Evolutionary conservation across 495 filamentous ascomycete species (phyloP).

Genomic region (Podospora australis): DNA sequence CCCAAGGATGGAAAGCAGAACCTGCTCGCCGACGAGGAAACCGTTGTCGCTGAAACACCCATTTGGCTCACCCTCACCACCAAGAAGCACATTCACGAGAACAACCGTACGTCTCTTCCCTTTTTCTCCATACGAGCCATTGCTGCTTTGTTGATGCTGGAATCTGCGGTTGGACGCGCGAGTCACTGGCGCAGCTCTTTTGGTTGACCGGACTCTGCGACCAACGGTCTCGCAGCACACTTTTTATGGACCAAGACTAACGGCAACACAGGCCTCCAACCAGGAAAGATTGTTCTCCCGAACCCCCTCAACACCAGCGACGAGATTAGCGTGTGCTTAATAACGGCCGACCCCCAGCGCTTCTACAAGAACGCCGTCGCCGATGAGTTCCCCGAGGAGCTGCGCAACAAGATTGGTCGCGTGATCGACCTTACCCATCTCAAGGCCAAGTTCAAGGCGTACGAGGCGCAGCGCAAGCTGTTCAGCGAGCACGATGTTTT

Average conservation of each 20-base stretch:
- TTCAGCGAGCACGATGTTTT: constrained; percentile 78
- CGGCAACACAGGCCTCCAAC: constrained; percentile 55
- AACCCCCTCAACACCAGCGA: constrained; percentile 60
- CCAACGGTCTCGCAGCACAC: too few relatives aligned
- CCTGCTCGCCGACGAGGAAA: constrained; percentile 61
- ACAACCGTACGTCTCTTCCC: constrained; percentile 10
- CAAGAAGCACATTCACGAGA: constrained; percentile 61
- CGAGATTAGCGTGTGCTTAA: constrained; percentile 66
- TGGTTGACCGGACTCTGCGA: too few relatives aligned
- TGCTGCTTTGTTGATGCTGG: too few relatives aligned
- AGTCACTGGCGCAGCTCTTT: too few relatives aligned
- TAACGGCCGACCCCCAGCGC: constrained; percentile 68
- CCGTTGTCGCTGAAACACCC: constrained; percentile 39
- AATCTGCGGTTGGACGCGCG: too few relatives aligned
- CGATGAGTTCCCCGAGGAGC: constrained; percentile 63
- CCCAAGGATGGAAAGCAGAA: constrained; percentile 58
- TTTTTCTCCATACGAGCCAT: too few relatives aligned
- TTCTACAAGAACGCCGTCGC: constrained; percentile 78
- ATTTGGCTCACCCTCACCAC: constrained; percentile 84
- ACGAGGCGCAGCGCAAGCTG: constrained; percentile 81
- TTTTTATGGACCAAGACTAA: constrained; percentile 45
- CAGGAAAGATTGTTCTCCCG: constrained; percentile 53
- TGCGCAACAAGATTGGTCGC: constrained; percentile 66
- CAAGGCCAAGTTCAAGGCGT: constrained; percentile 76
- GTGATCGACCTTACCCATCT: constrained; percentile 81